These are phyloP conservation scores for Geotrichum australiense DNA, from an alignment of 1,139 yeast species.

Conservation along the genomic window DNA sequence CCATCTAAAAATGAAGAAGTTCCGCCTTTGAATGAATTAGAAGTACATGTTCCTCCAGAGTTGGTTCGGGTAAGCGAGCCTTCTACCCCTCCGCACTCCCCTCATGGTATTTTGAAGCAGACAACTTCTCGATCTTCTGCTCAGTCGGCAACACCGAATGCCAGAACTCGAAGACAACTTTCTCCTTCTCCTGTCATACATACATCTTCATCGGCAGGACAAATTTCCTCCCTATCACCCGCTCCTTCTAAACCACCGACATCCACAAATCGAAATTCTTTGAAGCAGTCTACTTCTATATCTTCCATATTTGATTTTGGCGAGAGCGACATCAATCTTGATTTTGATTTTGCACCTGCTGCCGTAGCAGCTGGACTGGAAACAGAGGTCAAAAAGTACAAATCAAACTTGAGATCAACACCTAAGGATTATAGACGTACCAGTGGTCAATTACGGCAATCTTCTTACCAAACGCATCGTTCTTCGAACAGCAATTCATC, in stretches of 20 bases:
- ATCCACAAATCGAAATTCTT: constrained; percentile 8
- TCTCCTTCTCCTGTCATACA: not conserved
- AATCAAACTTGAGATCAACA: constrained; percentile 8
- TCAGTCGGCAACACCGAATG: constrained; percentile 7
- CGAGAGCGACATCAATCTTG: constrained; percentile 4
- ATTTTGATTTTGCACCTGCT: constrained; percentile 9
- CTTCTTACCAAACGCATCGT: constrained; percentile 18
- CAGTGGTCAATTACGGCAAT: constrained; percentile 24
- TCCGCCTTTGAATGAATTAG: constrained; percentile 27
- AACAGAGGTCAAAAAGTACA: constrained; percentile 9
- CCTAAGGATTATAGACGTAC: constrained; percentile 8
- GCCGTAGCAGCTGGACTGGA: constrained; percentile 7
- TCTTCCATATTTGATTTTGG: constrained; percentile 12
- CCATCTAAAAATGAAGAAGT: constrained; percentile 14
- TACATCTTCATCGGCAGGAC: constrained; percentile 7
- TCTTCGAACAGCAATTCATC: constrained; percentile 17
- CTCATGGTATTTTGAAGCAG: constrained; percentile 26
- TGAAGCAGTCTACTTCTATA: constrained; percentile 13
- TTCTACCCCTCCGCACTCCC: constrained; percentile 18
- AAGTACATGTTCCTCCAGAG: constrained; percentile 25
- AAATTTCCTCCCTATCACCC: not conserved
- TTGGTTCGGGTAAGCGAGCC: constrained; percentile 13
- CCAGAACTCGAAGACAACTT: constrained; percentile 5
- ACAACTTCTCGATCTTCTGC: constrained; percentile 9
- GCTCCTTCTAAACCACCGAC: constrained; percentile 3